A percentile compares a stretch with the other conserved stretches of the same genome.
Evolutionary conservation across 805 yeast species (phyloP).

Genomic region (Wickerhamiella hasegawae): DNA sequence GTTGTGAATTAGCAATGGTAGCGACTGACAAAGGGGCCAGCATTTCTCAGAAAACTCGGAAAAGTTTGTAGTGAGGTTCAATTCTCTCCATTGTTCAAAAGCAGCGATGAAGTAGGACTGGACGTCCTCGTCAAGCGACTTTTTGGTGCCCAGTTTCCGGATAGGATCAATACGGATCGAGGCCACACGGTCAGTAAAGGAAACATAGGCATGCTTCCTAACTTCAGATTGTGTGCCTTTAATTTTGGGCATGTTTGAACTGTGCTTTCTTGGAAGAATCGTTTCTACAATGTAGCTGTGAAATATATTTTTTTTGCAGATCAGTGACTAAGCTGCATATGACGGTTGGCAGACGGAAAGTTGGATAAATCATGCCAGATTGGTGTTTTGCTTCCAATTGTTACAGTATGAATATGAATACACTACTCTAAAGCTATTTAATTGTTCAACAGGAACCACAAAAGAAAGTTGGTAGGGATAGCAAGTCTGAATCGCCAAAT

Average conservation of each 20-base stretch:
- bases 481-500: too few relatives aligned
- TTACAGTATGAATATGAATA: too few relatives aligned
- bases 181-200: slow-evolving; percentile 77
- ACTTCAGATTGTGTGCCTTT: slow-evolving; percentile 4
- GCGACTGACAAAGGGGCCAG: slow-evolving; percentile 40
- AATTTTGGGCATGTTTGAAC: neutral
- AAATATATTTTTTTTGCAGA: too few relatives aligned
- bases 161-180: slow-evolving; percentile 67
- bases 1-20: slow-evolving; percentile 70
- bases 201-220: slow-evolving; percentile 28
- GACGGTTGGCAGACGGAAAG: too few relatives aligned
- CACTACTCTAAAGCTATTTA: too few relatives aligned
- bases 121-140: slow-evolving; percentile 11
- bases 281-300: too few relatives aligned
- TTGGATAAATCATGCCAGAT: too few relatives aligned
- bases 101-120: slow-evolving; percentile 67
- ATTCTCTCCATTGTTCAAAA: slow-evolving; percentile 74
- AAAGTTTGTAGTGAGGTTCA: slow-evolving; percentile 60
- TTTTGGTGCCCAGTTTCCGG: slow-evolving; percentile 16
- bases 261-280: too few relatives aligned
- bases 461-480: too few relatives aligned
- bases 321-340: too few relatives aligned
- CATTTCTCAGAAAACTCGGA: slow-evolving; percentile 44
- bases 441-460: too few relatives aligned
- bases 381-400: too few relatives aligned